Evolutionary conservation across 208 protist genomes (phyloP), one percentile per base, ranked within the genome.

Genomic region (Novymonas esmeraldas): DNA sequence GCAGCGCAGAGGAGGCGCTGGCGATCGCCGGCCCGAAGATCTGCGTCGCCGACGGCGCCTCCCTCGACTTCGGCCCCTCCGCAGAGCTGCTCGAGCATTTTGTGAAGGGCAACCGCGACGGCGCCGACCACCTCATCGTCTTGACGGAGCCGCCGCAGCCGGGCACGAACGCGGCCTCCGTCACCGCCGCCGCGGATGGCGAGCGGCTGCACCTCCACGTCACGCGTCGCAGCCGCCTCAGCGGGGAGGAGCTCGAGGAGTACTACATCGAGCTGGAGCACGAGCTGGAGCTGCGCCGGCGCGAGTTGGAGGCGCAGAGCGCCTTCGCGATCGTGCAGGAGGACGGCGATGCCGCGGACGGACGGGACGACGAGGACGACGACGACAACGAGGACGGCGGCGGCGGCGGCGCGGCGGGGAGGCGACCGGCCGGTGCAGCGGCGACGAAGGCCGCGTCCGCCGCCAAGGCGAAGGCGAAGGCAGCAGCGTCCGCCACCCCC

Each of bases 201-300:
- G 75, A 84, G 51, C 20, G 3, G 34, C 57, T 94, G 10, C 64
- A 76, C 31, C 61, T 87, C 18, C 45, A 45, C 1, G 83, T 84
- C 54, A 79, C 70, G 16, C 76, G 73, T 14, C 83, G 91, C 28
- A 80, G 67, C 11, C 77, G 76, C 3, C 73, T 96, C 6, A 87
- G 76, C 46, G 86, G 81, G 22, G 92, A 93, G 64, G 89, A 96
- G 63, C 64, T 96, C 42, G 88, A 94, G 66, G 81, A 90, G 72
- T 96, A 93, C 73, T 96, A 95, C 74, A 51, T 95, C 22, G 68
- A 82, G 56, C 58, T 84, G 16, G 90, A 95, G 61, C 69, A 68
- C 46, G 84, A 86, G 24, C 29, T 82, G 38, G 84, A 93, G 67
- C 77, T 78, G 52, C 60, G 81, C 44, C 74, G 70, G 22, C 79